Conservation (phyloP, 2,329 filamentous ascomycete genomes). For the Penicillium glabrum region DNA sequence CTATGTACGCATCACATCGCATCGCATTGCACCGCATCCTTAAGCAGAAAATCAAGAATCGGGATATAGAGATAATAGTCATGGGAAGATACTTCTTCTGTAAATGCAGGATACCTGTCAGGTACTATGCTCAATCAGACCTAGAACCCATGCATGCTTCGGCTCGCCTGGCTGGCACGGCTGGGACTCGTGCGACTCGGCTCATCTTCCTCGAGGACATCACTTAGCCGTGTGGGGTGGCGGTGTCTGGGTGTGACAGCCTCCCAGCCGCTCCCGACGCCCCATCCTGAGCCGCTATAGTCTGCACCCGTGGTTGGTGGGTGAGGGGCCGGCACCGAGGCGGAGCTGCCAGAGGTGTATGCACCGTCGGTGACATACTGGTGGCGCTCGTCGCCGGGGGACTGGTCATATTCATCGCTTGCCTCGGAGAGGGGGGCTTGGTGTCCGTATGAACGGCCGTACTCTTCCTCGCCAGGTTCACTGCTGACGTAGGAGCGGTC, state of each 20-base stretch:
- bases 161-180: constrained; percentile 57
- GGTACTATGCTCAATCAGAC: background rate
- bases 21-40: background rate
- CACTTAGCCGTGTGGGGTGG: constrained; percentile 83
- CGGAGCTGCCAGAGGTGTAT: constrained; percentile 28
- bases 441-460: constrained; percentile 62
- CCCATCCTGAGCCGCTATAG: constrained; percentile 67
- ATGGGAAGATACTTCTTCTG: background rate
- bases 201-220: constrained; percentile 85
- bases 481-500: constrained; percentile 54
- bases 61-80: background rate
- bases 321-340: constrained; percentile 28
- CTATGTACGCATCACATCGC: constrained; percentile 9
- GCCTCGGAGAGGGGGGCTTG: constrained; percentile 50
- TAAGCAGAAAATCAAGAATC: background rate
- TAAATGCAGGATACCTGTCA: background rate
- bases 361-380: constrained; percentile 31
- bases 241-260: constrained; percentile 71
- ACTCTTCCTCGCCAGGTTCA: constrained; percentile 70
- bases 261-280: constrained; percentile 70
- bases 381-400: constrained; percentile 49
- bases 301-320: constrained; percentile 49
- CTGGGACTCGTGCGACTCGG: constrained; percentile 66
- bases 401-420: constrained; percentile 54
- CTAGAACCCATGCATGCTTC: constrained; percentile 27